A percentile compares a stretch with the other conserved stretches of the same genome.
These are phyloP conservation scores for Trichoderma lentiforme DNA, from an alignment of 2,329 filamentous ascomycete species.

Conservation along the genomic window DNA sequence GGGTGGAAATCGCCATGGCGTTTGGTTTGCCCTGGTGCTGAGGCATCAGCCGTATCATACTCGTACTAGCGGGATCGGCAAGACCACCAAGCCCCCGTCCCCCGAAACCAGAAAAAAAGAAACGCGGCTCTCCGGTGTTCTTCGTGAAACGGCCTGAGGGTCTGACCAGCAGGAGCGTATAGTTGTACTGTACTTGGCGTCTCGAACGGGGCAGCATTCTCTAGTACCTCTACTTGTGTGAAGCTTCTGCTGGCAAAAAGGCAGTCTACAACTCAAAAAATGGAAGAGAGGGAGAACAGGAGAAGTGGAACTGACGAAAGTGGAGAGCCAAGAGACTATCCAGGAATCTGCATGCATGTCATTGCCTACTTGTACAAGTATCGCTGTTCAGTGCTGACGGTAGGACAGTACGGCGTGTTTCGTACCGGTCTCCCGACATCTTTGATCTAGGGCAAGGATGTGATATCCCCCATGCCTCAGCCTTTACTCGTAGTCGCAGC, in stretches of 20 bases:
- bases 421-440: background rate
- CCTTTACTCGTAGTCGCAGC: background rate
- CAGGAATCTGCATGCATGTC: constrained; percentile 16
- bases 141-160: background rate
- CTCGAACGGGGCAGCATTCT: background rate
- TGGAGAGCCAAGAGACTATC: background rate
- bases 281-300: background rate
- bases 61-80: background rate
- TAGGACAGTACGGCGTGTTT: background rate
- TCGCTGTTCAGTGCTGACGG: constrained; percentile 5
- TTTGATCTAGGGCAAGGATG: background rate
- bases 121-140: background rate
- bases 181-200: background rate
- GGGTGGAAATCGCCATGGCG: background rate
- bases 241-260: background rate
- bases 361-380: constrained; percentile 2
- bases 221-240: background rate
- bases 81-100: background rate
- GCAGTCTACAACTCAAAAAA: background rate
- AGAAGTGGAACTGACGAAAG: background rate
- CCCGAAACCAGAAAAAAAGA: background rate
- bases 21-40: background rate
- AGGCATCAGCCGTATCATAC: background rate
- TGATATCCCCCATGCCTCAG: background rate
- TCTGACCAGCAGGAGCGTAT: background rate